Base-by-base conservation (phyloP, 495 filamentous ascomycete species). In the Aspergillus haitiensis region DNA sequence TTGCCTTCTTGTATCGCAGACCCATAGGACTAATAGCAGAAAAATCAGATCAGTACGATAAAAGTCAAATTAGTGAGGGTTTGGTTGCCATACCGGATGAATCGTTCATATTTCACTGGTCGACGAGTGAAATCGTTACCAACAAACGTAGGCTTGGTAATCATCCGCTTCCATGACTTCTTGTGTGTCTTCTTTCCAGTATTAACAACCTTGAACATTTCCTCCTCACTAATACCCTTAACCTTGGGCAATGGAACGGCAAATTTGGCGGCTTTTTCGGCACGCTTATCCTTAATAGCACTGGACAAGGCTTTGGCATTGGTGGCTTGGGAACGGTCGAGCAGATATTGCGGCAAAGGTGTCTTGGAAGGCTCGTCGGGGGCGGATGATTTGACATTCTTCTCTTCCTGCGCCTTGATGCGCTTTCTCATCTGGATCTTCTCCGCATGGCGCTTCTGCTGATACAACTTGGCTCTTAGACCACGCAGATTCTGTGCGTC, bases 341-440 rank as follows among this genome's bases (percentile, higher is more conserved):
- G 88, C 72, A 97, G 81, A 73, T 96, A 97, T 60, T 88, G 82
- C 33, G 93, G 93, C 56, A 96, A 72, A 46, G 93, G 87, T 35
- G 87, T 88, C 71, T 76, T 74, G 61, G 86, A 86, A 18, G 90
- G 87, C 74, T 89, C 86, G 57, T 84, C 76, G 63, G 86, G 84
- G n/a, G 85, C 83, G n/a, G 85, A 80, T n/a, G 90, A 88, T 76
- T 97, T 95, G 81, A 98, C 86, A 69, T 95, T 95, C 74, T 90
- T 88, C 81, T 97, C 90, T 72, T 98, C 94, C 78, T 93, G 89
- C 58, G 88, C 87, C 74, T 88, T 89, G 84, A 98, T 96, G 67
- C 86, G 81, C 84, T 98, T 97, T 75, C 90, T 89, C 90, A 98
- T 93, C 85, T 97, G 93, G 73, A 99, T 98, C 88, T 99, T 99